Conservation (phyloP, 352 stramenopile genomes). For the Phytophthora sp. region DNA sequence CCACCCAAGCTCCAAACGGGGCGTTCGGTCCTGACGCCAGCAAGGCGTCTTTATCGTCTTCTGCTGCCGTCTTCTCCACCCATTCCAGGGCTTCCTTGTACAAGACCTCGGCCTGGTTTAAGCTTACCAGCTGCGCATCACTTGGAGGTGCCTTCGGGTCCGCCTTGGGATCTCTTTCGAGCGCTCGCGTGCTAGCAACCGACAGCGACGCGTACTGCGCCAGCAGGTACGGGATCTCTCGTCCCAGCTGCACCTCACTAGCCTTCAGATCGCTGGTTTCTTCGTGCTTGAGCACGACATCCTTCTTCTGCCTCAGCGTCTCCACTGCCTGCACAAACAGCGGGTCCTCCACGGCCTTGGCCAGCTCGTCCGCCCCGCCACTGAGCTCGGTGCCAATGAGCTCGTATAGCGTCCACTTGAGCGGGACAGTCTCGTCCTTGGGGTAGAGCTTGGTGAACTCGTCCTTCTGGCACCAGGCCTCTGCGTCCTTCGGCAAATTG, state of each 20-base stretch:
- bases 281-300: slow-evolving; percentile 61
- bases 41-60: slow-evolving; percentile 55
- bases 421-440: slow-evolving; percentile 61
- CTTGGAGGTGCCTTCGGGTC: slow-evolving; percentile 34
- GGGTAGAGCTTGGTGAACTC: slow-evolving; percentile 59
- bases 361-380: slow-evolving; percentile 42
- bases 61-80: slow-evolving; percentile 55
- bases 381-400: slow-evolving; percentile 60
- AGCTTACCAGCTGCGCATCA: slow-evolving; percentile 47
- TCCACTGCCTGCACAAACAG: slow-evolving; percentile 65
- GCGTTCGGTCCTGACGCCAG: slow-evolving; percentile 54
- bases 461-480: slow-evolving; percentile 65
- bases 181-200: slow-evolving; percentile 47
- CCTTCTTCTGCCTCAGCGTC: slow-evolving; percentile 68
- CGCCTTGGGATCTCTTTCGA: slow-evolving; percentile 28
- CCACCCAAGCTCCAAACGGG: slow-evolving; percentile 68
- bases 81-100: slow-evolving; percentile 73
- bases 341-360: slow-evolving; percentile 52
- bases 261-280: slow-evolving; percentile 41
- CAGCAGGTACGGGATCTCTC: slow-evolving; percentile 74
- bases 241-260: slow-evolving; percentile 56
- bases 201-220: slow-evolving; percentile 73
- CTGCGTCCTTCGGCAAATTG: slow-evolving; percentile 49
- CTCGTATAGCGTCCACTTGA: slow-evolving; percentile 81
- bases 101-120: slow-evolving; percentile 71